Evolutionary conservation across 306 rosid genomes (phyloP).

Genomic region (Dryas alaskensis): DNA sequence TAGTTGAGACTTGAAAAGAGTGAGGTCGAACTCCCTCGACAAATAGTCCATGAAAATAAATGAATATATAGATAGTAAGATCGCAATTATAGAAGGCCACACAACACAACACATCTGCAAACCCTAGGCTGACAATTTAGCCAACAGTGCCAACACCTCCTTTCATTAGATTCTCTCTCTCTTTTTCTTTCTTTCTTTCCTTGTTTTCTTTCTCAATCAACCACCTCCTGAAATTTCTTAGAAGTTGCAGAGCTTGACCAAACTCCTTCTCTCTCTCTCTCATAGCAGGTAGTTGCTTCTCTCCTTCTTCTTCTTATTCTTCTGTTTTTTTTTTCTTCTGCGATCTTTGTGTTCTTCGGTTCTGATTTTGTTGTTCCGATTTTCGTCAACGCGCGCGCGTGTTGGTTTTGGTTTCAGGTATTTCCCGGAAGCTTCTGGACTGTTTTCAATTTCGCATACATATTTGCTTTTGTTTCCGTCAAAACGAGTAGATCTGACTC

Average conservation of each 20-base stretch:
- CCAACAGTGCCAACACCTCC: neutral
- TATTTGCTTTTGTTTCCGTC: neutral
- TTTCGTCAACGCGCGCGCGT: neutral
- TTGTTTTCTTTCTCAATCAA: slow-evolving; percentile 2
- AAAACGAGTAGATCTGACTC: slow-evolving; percentile 12
- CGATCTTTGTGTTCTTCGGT: neutral
- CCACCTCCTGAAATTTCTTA: slow-evolving; percentile 2
- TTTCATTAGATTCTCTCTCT: neutral
- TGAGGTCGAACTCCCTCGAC: too few relatives aligned
- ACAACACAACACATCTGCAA: neutral
- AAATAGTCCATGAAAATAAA: too few relatives aligned
- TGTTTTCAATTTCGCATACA: neutral
- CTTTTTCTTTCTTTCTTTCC: neutral
- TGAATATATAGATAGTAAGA: neutral
- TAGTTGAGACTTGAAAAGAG: too few relatives aligned
- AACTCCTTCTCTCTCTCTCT: neutral
- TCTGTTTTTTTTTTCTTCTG: neutral
- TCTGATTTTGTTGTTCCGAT: neutral
- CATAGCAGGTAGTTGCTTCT: slow-evolving; percentile 10
- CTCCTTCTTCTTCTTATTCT: neutral
- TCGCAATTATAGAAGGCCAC: neutral
- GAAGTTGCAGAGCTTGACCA: slow-evolving; percentile 14
- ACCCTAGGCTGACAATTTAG: neutral
- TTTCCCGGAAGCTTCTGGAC: slow-evolving; percentile 11
- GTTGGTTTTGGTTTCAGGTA: slow-evolving; percentile 3